phyloP scores from a whole-genome alignment of 345 rosid genomes.

The Lepidium sativum region DNA sequence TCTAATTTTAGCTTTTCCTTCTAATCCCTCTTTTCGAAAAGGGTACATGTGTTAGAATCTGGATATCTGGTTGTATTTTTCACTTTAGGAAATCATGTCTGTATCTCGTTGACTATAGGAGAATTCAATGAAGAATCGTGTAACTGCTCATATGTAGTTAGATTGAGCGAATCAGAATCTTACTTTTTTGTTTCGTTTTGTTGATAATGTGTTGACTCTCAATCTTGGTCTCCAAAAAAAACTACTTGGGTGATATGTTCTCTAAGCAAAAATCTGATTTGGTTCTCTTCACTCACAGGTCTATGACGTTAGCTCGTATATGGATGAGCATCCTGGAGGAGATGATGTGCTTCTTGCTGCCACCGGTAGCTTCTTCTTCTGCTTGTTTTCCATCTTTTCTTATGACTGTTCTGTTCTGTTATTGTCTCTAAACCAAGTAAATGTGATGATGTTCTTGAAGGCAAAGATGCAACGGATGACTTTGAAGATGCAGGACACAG shows the following conservation, averaged over 20 bases:
- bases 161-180: background rate
- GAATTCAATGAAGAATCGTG: background rate
- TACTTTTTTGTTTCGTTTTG: background rate
- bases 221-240: background rate
- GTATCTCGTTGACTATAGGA: background rate
- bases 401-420: background rate
- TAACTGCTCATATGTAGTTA: background rate
- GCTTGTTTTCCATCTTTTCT: background rate
- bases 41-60: background rate
- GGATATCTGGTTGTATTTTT: background rate
- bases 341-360: slow-evolving; percentile 74
- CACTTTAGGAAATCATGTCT: background rate
- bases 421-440: background rate
- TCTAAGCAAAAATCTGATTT: background rate
- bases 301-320: slow-evolving; percentile 67
- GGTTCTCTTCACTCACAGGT: slow-evolving; percentile 34
- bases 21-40: too few species aligned
- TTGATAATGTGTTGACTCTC: background rate
- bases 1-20: background rate
- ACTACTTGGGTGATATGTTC: background rate
- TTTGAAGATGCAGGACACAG: slow-evolving; percentile 96
- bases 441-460: slow-evolving; percentile 27
- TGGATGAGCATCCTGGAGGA: slow-evolving; percentile 96
- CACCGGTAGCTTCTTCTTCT: slow-evolving; percentile 40
- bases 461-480: slow-evolving; percentile 73